Evolutionary conservation across 73 alveolate species (phyloP).

Genomic region (Paramecium sonneborni): DNA sequence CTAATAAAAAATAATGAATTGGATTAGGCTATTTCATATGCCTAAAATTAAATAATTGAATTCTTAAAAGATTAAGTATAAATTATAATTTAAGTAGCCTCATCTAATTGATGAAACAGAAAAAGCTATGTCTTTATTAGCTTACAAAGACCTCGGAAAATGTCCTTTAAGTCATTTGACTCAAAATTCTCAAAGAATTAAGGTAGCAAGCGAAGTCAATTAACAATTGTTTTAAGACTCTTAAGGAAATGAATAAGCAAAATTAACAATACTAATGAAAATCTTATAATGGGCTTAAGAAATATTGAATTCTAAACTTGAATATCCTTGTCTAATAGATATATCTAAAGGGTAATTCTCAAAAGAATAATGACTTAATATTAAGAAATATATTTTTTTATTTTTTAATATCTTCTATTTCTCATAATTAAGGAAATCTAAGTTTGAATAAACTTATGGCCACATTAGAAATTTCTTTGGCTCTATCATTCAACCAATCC

Average conservation of each 20-base stretch:
- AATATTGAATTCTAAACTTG: not conserved
- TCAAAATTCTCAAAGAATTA: not conserved
- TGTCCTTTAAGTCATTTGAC: not conserved
- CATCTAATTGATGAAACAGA: slow-evolving; percentile 17
- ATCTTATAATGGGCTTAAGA: slow-evolving; percentile 20
- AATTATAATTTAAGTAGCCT: not conserved
- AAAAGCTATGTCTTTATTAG: slow-evolving; percentile 21
- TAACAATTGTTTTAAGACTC: not conserved
- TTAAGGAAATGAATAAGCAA: slow-evolving; percentile 17
- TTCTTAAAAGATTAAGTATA: not conserved
- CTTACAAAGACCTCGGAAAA: not conserved
- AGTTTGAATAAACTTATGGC: slow-evolving; percentile 2
- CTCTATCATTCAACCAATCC: slow-evolving; percentile 46
- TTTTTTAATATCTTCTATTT: not conserved
- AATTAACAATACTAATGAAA: slow-evolving; percentile 5
- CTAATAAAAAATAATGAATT: not conserved
- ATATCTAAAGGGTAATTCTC: not conserved
- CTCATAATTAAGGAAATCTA: slow-evolving; percentile 42
- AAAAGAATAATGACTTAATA: slow-evolving; percentile 12
- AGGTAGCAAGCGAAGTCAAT: slow-evolving; percentile 21
- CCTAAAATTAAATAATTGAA: not conserved
- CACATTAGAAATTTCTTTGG: slow-evolving; percentile 9
- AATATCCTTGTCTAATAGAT: not conserved
- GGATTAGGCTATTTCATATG: not conserved
- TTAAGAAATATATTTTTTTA: not conserved